These are phyloP conservation scores for Corylus avellana DNA, from an alignment of 306 rosid genomes.

Conservation along the genomic window DNA sequence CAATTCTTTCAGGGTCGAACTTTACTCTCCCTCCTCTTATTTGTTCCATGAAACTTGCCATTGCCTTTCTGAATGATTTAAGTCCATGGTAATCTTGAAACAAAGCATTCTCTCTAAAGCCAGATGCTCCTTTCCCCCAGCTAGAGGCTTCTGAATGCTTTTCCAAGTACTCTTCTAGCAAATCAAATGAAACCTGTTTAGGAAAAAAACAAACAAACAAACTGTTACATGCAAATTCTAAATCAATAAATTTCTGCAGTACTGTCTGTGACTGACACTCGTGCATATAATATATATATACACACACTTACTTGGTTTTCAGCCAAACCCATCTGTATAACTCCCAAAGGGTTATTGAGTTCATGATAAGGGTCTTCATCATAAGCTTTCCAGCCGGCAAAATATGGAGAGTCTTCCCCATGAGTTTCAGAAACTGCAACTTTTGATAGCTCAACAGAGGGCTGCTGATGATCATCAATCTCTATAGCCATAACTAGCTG, in stretches of 20 bases:
- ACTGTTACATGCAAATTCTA: not conserved
- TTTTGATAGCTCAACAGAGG: slow-evolving; percentile 56
- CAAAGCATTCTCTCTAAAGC: slow-evolving; percentile 85
- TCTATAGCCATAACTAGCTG: slow-evolving; percentile 57
- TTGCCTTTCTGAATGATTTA: slow-evolving; percentile 69
- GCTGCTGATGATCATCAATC: slow-evolving; percentile 38
- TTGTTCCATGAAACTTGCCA: slow-evolving; percentile 89
- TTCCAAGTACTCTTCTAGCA: slow-evolving; percentile 73
- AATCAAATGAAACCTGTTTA: slow-evolving; percentile 83
- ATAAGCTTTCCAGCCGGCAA: slow-evolving; percentile 97
- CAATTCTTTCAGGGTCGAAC: slow-evolving; percentile 68
- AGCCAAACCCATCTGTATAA: slow-evolving; percentile 92
- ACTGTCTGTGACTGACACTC: not conserved
- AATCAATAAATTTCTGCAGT: not conserved
- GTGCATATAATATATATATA: not conserved
- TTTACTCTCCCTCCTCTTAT: slow-evolving; percentile 73
- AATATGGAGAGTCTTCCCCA: slow-evolving; percentile 91
- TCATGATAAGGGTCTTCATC: slow-evolving; percentile 81
- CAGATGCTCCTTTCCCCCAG: slow-evolving; percentile 55
- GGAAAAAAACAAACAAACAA: not conserved
- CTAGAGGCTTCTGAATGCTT: slow-evolving; percentile 51
- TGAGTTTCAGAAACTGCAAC: slow-evolving; percentile 83
- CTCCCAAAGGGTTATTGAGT: slow-evolving; percentile 63
- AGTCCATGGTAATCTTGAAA: slow-evolving; percentile 98
- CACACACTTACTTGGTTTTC: slow-evolving; percentile 74